Percentiles rank a stretch among this genome's conserved stretches.
phyloP scores from a whole-genome alignment of 306 rosid genomes.

The Cicer arietinum region DNA sequence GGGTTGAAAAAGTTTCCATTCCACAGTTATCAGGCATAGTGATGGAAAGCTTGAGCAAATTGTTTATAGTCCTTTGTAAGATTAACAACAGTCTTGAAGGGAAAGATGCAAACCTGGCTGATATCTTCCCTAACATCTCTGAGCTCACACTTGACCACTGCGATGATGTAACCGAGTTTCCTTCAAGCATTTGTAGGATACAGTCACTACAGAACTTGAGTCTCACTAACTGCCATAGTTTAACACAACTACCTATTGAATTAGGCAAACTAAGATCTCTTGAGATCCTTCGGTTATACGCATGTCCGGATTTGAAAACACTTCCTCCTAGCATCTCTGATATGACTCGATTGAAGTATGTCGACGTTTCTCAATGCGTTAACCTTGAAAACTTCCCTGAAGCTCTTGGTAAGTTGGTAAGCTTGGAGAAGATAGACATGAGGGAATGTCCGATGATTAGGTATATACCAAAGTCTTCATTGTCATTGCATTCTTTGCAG shows the following conservation, averaged over 20 bases:
- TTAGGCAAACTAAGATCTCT: slow-evolving; percentile 60
- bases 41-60: slow-evolving; percentile 55
- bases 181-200: slow-evolving; percentile 72
- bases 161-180: slow-evolving; percentile 62
- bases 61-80: slow-evolving; percentile 76
- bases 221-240: slow-evolving; percentile 80
- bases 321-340: slow-evolving; percentile 68
- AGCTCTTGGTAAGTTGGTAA: slow-evolving; percentile 58
- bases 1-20: slow-evolving; percentile 83
- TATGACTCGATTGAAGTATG: slow-evolving; percentile 60
- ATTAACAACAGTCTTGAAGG: slow-evolving; percentile 57
- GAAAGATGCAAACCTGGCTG: slow-evolving; percentile 44
- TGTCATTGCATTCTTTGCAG: slow-evolving; percentile 57
- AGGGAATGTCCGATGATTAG: slow-evolving; percentile 74
- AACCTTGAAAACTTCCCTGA: slow-evolving; percentile 63
- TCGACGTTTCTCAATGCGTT: slow-evolving; percentile 83
- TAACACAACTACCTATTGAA: slow-evolving; percentile 60
- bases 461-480: slow-evolving; percentile 62
- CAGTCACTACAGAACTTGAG: slow-evolving; percentile 61
- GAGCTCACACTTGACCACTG: slow-evolving; percentile 88
- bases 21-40: slow-evolving; percentile 59
- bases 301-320: slow-evolving; percentile 62
- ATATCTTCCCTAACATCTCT: slow-evolving; percentile 62
- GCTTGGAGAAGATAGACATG: slow-evolving; percentile 88
- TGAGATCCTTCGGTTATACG: slow-evolving; percentile 71